Percentiles rank a stretch among this genome's conserved stretches.
Evolutionary conservation across 1,139 yeast genomes (phyloP).

Genomic region (Lodderomyces orthopsilosis): DNA sequence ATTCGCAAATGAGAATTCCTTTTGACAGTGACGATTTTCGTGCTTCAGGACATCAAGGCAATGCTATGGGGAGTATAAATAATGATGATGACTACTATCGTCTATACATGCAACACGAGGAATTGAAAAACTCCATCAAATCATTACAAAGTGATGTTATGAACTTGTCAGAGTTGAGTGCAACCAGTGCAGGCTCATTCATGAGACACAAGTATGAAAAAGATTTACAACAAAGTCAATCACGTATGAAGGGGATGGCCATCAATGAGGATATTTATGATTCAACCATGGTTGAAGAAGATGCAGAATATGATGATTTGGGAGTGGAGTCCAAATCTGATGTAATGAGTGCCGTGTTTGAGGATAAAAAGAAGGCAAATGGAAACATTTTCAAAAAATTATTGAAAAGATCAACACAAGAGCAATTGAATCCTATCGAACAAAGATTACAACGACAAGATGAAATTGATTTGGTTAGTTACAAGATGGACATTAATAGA

Average conservation of each 20-base stretch:
- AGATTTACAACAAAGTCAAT: constrained; percentile 27
- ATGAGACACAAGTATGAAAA: constrained; percentile 65
- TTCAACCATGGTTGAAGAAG: constrained; percentile 11
- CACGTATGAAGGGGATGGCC: constrained; percentile 20
- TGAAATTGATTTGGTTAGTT: constrained; percentile 40
- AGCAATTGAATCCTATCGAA: constrained; percentile 32
- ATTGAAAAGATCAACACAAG: constrained; percentile 34
- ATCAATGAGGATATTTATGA: constrained; percentile 17
- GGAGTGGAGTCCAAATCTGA: constrained; percentile 8
- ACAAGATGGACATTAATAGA: constrained; percentile 61
- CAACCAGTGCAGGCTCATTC: constrained; percentile 86
- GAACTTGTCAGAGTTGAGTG: constrained; percentile 67
- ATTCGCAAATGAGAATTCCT: constrained; percentile 20
- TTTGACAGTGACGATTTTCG: constrained; percentile 42
- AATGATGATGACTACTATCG: constrained; percentile 31
- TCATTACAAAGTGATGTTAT: constrained; percentile 49
- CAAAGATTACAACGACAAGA: constrained; percentile 31
- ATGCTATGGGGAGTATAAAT: constrained; percentile 7
- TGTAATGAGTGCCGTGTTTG: constrained; percentile 42
- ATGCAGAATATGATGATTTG: constrained; percentile 9
- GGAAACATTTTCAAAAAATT: constrained; percentile 56
- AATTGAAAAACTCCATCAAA: constrained; percentile 40
- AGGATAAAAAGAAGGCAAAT: constrained; percentile 39
- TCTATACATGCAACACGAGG: constrained; percentile 36
- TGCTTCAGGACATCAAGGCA: constrained; percentile 26